Percentiles rank a stretch among this genome's conserved stretches.
Evolutionary conservation across 176 grass and related monocot genomes (phyloP).

Genomic region (Eragrostis nindensis): DNA sequence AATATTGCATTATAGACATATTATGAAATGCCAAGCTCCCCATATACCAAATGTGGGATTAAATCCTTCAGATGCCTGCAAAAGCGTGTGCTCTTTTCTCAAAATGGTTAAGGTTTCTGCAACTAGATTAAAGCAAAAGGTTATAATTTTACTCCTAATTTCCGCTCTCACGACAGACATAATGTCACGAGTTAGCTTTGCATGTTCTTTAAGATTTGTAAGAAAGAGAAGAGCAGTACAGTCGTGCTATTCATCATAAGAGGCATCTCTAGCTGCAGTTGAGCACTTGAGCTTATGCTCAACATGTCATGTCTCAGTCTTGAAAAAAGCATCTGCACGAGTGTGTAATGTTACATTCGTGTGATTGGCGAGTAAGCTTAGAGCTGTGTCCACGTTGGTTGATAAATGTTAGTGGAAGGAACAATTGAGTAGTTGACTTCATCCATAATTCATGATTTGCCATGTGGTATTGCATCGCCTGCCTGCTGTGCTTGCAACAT

Average conservation of each 20-base stretch:
- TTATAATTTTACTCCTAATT: too few relatives aligned
- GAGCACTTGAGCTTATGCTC: too few relatives aligned
- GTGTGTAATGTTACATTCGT: conserved; percentile 7
- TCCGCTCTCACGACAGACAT: too few relatives aligned
- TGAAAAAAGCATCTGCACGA: conserved; percentile 13
- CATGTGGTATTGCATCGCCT: background rate
- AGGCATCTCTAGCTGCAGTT: background rate
- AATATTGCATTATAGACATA: background rate
- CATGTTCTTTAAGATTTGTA: too few relatives aligned
- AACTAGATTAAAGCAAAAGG: background rate
- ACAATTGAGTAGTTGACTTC: conserved; percentile 1
- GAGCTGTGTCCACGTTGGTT: background rate
- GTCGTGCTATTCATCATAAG: background rate
- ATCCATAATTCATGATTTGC: too few relatives aligned
- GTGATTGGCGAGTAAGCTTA: background rate
- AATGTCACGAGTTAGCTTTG: too few relatives aligned
- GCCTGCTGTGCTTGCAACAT: conserved; percentile 11
- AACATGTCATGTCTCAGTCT: conserved; percentile 16
- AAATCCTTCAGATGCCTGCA: background rate
- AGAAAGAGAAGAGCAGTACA: too few relatives aligned
- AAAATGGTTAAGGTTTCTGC: background rate
- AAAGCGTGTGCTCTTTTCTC: background rate
- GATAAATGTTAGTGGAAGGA: background rate
- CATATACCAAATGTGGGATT: background rate
- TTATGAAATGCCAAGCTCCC: background rate